A percentile compares a stretch with the other conserved stretches of the same genome.
phyloP scores from a whole-genome alignment of 495 filamentous ascomycete species.

The Paragyromitra xinjiangensis region DNA sequence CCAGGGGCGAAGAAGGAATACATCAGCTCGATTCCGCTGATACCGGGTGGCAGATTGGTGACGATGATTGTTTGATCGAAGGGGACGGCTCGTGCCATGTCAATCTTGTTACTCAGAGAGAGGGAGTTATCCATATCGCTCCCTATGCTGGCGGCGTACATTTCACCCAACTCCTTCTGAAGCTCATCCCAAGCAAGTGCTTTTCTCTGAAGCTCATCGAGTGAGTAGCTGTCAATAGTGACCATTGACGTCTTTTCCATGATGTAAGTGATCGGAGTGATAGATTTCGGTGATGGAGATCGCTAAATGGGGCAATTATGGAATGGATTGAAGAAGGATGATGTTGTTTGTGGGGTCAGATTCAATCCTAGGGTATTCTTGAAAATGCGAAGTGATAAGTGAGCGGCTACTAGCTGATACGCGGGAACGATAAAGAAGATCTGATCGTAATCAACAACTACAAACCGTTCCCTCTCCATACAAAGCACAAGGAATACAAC shows the following conservation, averaged over 20 bases:
- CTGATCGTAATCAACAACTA: not conserved
- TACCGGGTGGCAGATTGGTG: slow-evolving; percentile 20
- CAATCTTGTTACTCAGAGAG: not conserved
- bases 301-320: not conserved
- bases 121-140: slow-evolving; percentile 15
- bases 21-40: slow-evolving; percentile 20
- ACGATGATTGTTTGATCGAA: slow-evolving; percentile 30
- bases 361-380: not conserved
- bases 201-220: slow-evolving; percentile 25
- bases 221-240: slow-evolving; percentile 14
- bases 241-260: slow-evolving; percentile 23
- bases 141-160: not conserved
- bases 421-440: not conserved
- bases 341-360: not conserved
- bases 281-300: not conserved
- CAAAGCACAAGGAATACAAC: not conserved
- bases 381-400: not conserved
- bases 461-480: not conserved
- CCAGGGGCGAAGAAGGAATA: slow-evolving; percentile 33
- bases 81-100: slow-evolving; percentile 20
- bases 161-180: not conserved
- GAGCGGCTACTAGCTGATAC: not conserved
- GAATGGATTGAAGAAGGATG: not conserved
- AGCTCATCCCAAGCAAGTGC: slow-evolving; percentile 37
- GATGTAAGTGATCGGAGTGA: not conserved